phyloP scores from a whole-genome alignment of 345 rosid species.

The Syzygium aromaticum region DNA sequence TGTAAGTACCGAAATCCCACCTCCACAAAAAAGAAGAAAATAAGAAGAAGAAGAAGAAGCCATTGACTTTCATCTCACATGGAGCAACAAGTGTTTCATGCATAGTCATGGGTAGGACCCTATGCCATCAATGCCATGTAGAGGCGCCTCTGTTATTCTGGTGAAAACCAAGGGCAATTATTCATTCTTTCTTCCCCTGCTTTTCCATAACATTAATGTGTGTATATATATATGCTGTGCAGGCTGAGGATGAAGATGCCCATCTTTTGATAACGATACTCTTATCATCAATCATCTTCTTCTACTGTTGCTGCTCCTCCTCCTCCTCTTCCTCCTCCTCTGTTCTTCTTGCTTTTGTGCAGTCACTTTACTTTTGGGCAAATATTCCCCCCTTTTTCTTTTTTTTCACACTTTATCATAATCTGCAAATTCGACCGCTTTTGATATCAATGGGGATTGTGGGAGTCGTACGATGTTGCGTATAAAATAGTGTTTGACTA shows the following conservation, averaged over 20 bases:
- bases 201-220: not conserved
- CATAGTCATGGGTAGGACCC: not conserved
- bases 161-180: not conserved
- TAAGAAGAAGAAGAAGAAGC: not conserved
- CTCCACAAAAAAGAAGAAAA: not conserved
- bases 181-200: not conserved
- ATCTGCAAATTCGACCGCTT: not conserved
- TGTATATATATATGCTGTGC: not conserved
- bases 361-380: not conserved
- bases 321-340: not conserved
- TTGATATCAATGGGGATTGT: not conserved
- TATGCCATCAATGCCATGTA: not conserved
- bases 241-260: slow-evolving; percentile 5
- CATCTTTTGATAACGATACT: slow-evolving; percentile 12
- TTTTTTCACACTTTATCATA: not conserved
- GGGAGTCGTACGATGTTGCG: slow-evolving; percentile 9
- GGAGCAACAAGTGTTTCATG: not conserved
- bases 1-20: not conserved
- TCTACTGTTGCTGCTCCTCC: not conserved
- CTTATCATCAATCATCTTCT: not conserved
- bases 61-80: not conserved
- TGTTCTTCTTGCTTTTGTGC: not conserved
- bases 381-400: not conserved
- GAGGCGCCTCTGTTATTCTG: not conserved
- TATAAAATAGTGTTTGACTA: slow-evolving; percentile 32